Percentiles rank a stretch among this genome's conserved stretches.
phyloP scores from a whole-genome alignment of 495 filamentous ascomycete species.

The Zalerion maritima region DNA sequence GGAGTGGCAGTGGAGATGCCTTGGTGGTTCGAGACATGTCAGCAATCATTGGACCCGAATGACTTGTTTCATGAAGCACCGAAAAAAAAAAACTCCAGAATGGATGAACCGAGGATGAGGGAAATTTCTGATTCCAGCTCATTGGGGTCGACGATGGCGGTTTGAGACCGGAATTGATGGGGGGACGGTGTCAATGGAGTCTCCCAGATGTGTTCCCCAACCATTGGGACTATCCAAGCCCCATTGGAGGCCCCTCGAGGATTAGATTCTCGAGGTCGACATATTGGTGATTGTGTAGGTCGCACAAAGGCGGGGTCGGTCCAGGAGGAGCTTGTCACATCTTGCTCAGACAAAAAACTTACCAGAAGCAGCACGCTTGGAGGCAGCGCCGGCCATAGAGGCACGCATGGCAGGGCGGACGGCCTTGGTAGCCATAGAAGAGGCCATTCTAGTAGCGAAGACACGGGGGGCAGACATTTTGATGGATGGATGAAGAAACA shows the following conservation, averaged over 20 bases:
- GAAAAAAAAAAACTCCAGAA: background rate
- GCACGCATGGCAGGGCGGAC: conserved; percentile 53
- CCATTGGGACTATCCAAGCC: too few relatives aligned
- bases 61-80: conserved; percentile 1
- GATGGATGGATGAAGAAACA: conserved; percentile 35
- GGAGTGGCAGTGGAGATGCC: conserved; percentile 30
- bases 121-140: background rate
- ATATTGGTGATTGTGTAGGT: conserved; percentile 5
- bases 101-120: background rate
- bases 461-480: conserved; percentile 64
- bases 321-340: too few relatives aligned
- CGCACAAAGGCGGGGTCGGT: background rate
- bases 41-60: conserved; percentile 10
- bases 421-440: conserved; percentile 61
- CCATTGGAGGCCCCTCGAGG: too few relatives aligned
- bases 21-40: conserved; percentile 14
- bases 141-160: conserved; percentile 1
- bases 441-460: conserved; percentile 48
- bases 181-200: background rate
- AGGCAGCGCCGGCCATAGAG: conserved; percentile 39
- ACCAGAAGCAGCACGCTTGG: conserved; percentile 57
- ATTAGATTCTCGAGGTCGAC: conserved; percentile 1
- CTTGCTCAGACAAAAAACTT: conserved; percentile 12
- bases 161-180: conserved; percentile 2
- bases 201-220: too few relatives aligned